Conservation (phyloP, 768 basidiomycete genomes). For the Amanita polypyramis region DNA sequence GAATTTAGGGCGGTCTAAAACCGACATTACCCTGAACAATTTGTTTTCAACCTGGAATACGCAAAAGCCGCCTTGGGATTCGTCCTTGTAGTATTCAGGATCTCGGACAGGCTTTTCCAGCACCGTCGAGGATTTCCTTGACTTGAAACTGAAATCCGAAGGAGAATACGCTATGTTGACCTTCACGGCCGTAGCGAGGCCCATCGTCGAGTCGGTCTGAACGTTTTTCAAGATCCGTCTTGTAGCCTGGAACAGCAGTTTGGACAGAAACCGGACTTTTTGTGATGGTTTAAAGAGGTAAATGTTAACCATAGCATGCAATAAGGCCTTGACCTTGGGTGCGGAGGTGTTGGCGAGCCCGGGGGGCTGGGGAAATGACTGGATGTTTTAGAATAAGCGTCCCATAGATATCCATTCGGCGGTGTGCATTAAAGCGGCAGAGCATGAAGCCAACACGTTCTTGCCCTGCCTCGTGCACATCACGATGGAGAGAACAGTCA, state of each 20-base stretch:
- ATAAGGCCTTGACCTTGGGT: conserved; percentile 4
- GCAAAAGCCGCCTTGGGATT: conserved; percentile 38
- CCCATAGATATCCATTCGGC: conserved; percentile 3
- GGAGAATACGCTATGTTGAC: conserved; percentile 10
- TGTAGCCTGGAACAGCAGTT: conserved; percentile 21
- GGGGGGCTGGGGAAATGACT: not conserved
- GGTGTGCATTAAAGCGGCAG: conserved; percentile 5
- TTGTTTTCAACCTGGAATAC: conserved; percentile 51
- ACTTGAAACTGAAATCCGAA: conserved; percentile 6
- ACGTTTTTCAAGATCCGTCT: conserved; percentile 18
- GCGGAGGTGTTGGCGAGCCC: not conserved
- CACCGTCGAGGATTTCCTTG: conserved; percentile 4
- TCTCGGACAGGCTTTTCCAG: conserved; percentile 18
- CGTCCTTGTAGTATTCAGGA: conserved; percentile 23
- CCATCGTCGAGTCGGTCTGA: conserved; percentile 6
- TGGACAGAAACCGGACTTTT: conserved; percentile 25
- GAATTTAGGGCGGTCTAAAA: no score
- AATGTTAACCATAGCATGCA: conserved; percentile 24
- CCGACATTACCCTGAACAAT: conserved; percentile 45
- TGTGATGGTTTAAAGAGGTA: conserved; percentile 26
- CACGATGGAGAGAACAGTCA: conserved; percentile 2
- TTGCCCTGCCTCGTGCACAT: conserved; percentile 5
- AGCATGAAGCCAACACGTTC: conserved; percentile 8
- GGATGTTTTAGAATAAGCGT: not conserved
- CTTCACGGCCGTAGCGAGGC: conserved; percentile 10